Conservation (phyloP, 345 rosid species). For the Dipteronia sinensis region DNA sequence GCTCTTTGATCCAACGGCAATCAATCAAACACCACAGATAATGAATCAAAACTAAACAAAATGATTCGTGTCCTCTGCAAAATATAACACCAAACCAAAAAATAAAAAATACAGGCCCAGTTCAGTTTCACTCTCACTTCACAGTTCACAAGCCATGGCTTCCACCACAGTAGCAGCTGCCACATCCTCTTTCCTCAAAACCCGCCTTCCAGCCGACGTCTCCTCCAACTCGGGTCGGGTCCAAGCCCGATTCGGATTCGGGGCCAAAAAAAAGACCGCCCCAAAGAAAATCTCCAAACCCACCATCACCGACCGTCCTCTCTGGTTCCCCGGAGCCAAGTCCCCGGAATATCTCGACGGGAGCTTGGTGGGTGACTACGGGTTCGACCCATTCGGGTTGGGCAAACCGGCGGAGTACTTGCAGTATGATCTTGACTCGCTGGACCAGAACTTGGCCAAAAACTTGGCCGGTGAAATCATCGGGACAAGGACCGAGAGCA, state of each 20-base stretch:
- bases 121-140: neutral
- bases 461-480: conserved; percentile 55
- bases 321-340: conserved; percentile 75
- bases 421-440: conserved; percentile 68
- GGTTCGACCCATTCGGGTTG: conserved; percentile 75
- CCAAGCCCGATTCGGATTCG: conserved; percentile 63
- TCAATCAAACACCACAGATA: neutral
- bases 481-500: conserved; percentile 54
- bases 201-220: conserved; percentile 46
- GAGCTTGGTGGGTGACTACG: conserved; percentile 69
- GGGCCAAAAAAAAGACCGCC: conserved; percentile 34
- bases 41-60: conserved; percentile 6
- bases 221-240: conserved; percentile 43
- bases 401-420: conserved; percentile 77
- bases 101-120: no score
- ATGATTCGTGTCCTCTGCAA: neutral
- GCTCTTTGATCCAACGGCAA: conserved; percentile 54
- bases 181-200: conserved; percentile 60
- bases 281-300: conserved; percentile 42
- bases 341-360: conserved; percentile 73
- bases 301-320: conserved; percentile 42
- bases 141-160: conserved; percentile 54
- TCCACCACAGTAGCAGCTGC: conserved; percentile 60
- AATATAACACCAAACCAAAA: neutral
- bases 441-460: conserved; percentile 80